Percentiles rank a stretch among this genome's conserved stretches.
phyloP scores from a whole-genome alignment of 331 rosid genomes.

The Acacia concinna region DNA sequence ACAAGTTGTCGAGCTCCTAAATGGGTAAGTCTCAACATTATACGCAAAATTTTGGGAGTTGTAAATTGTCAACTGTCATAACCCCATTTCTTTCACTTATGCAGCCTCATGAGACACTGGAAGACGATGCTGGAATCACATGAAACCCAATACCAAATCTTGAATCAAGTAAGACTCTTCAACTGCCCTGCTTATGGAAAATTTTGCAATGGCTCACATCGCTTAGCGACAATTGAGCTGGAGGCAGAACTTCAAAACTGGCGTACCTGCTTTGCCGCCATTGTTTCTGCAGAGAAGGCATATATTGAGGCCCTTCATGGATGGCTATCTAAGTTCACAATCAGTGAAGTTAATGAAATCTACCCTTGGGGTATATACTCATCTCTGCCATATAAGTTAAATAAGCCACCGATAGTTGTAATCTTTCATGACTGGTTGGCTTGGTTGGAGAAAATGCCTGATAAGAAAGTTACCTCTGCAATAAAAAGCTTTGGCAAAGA shows the following conservation, averaged over 20 bases:
- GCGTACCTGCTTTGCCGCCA: constrained; percentile 8
- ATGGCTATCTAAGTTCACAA: constrained; percentile 14
- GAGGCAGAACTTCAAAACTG: constrained; percentile 19
- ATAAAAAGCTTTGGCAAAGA: constrained; percentile 8
- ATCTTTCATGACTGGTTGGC: constrained; percentile 14
- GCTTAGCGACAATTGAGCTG: constrained; percentile 10
- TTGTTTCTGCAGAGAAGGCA: constrained; percentile 25
- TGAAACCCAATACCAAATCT: constrained; percentile 21
- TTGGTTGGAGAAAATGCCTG: constrained; percentile 15
- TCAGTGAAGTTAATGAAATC: constrained; percentile 1
- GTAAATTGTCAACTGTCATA: neutral
- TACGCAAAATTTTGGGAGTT: neutral
- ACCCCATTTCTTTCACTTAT: neutral
- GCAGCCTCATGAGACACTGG: constrained; percentile 13
- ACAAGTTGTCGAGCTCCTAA: constrained; percentile 4
- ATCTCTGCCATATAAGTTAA: neutral
- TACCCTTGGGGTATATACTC: constrained; percentile 1
- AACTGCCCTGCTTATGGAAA: neutral
- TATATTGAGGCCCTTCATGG: constrained; percentile 16
- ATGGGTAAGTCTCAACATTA: constrained; percentile 1
- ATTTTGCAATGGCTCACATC: constrained; percentile 13
- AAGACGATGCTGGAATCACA: constrained; percentile 17
- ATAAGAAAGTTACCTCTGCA: neutral
- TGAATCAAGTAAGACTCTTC: constrained; percentile 17
- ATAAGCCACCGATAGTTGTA: constrained; percentile 3